Percentiles rank a stretch among this genome's conserved stretches.
Conservation (phyloP, 1,139 yeast species). For the Hemisphaericaspora xylanilytica region DNA sequence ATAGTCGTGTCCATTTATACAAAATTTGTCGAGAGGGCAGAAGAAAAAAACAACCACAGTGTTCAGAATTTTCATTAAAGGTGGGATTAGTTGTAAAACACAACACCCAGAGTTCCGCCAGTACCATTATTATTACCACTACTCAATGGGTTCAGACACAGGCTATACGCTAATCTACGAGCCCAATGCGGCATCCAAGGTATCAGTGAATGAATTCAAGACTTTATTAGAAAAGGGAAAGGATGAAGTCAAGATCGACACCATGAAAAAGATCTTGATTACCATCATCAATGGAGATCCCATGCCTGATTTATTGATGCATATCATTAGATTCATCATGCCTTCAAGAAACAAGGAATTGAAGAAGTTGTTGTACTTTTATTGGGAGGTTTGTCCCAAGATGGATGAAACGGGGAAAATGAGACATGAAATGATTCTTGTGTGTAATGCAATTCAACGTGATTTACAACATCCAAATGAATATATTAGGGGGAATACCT, state of each 20-base stretch:
- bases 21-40: neutral
- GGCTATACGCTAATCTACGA: constrained; percentile 77
- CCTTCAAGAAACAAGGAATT: constrained; percentile 89
- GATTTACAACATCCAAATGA: constrained; percentile 98
- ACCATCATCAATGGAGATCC: constrained; percentile 92
- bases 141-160: constrained; percentile 19
- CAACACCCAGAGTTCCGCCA: neutral
- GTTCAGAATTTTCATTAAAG: neutral
- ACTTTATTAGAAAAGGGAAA: constrained; percentile 82
- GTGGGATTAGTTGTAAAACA: too few relatives aligned
- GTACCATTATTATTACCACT: neutral
- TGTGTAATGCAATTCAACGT: constrained; percentile 95
- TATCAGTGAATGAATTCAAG: constrained; percentile 74
- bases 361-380: constrained; percentile 88
- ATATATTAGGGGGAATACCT: constrained; percentile 91
- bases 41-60: neutral
- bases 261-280: constrained; percentile 85
- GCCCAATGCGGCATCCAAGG: constrained; percentile 68
- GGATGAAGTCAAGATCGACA: constrained; percentile 82
- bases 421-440: constrained; percentile 98
- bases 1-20: neutral
- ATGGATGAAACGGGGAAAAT: constrained; percentile 83
- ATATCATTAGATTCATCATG: constrained; percentile 94
- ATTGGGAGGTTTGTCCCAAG: constrained; percentile 98
- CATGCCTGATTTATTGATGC: constrained; percentile 95